phyloP scores from a whole-genome alignment of 164 flowering plant genomes.

The Magnolia officinalis region DNA sequence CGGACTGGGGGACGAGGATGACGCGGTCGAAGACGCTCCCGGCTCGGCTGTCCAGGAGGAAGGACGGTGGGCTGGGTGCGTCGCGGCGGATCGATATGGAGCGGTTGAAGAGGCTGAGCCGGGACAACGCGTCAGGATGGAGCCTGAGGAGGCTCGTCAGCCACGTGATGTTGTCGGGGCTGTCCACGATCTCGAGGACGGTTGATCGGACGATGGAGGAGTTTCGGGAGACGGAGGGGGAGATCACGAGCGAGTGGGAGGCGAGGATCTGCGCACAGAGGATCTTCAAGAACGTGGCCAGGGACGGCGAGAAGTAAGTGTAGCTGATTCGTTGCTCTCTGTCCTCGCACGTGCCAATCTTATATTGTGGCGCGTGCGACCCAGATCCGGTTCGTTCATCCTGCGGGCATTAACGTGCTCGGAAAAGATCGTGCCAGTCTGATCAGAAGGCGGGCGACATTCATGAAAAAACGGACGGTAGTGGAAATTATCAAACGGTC shows the following conservation, averaged over 20 bases:
- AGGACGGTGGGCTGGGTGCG: background rate
- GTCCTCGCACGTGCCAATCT: too few relatives aligned
- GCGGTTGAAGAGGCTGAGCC: background rate
- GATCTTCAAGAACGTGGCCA: slow-evolving; percentile 61
- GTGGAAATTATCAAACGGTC: too few relatives aligned
- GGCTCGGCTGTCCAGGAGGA: background rate
- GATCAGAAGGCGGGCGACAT: too few relatives aligned
- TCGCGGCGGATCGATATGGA: slow-evolving; percentile 6
- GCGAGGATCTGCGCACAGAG: slow-evolving; percentile 39
- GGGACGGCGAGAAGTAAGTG: slow-evolving; percentile 50
- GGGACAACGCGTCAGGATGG: background rate
- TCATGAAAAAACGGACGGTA: too few relatives aligned
- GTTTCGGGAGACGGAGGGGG: slow-evolving; percentile 18
- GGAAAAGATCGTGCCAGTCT: too few relatives aligned
- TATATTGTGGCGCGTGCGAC: too few relatives aligned
- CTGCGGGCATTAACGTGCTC: too few relatives aligned
- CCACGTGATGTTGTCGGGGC: background rate
- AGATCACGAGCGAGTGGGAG: slow-evolving; percentile 52
- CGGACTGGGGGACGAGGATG: slow-evolving; percentile 1
- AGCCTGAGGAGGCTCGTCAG: slow-evolving; percentile 4
- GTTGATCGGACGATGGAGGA: background rate
- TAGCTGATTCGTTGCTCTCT: background rate
- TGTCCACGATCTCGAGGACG: background rate
- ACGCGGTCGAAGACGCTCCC: background rate
- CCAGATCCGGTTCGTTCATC: too few relatives aligned